Conservation (phyloP, 352 stramenopile genomes). For the Phytophthora colocasiae region DNA sequence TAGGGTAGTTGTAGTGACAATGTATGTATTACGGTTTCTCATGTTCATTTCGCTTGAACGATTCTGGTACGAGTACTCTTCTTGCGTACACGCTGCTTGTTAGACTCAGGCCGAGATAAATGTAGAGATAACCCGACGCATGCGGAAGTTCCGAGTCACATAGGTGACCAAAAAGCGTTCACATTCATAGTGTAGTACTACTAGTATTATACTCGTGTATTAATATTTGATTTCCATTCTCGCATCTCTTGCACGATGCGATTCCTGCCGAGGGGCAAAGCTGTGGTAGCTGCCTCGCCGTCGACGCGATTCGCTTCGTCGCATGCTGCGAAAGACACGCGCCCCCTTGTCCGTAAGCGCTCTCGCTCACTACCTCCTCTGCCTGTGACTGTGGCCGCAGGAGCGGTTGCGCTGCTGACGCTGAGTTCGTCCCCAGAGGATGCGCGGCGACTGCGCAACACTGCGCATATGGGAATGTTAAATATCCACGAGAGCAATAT, state of each 20-base stretch:
- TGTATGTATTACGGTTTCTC: conserved; percentile 4
- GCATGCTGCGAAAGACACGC: neutral
- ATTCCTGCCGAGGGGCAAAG: conserved; percentile 16
- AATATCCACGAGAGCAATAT: conserved; percentile 35
- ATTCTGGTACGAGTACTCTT: too few species aligned
- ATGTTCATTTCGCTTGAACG: too few species aligned
- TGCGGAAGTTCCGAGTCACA: too few species aligned
- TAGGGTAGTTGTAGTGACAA: conserved; percentile 8
- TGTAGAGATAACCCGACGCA: too few species aligned
- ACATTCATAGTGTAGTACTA: too few species aligned
- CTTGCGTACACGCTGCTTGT: too few species aligned
- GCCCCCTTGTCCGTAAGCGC: conserved; percentile 12
- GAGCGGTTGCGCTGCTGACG: conserved; percentile 24
- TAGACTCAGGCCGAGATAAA: too few species aligned
- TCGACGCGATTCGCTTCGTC: conserved; percentile 4
- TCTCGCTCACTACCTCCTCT: conserved; percentile 22
- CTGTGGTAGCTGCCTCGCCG: neutral
- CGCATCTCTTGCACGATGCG: neutral
- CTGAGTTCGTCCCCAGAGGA: conserved; percentile 17
- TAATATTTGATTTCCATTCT: too few species aligned
- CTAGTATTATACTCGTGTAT: too few species aligned
- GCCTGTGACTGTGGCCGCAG: conserved; percentile 21
- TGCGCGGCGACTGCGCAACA: conserved; percentile 30
- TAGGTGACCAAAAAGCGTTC: too few species aligned
- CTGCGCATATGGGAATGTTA: conserved; percentile 36